These are phyloP conservation scores for Ceratobasidium sp. DNA, from an alignment of 1,284 basidiomycete genomes.

Conservation along the genomic window DNA sequence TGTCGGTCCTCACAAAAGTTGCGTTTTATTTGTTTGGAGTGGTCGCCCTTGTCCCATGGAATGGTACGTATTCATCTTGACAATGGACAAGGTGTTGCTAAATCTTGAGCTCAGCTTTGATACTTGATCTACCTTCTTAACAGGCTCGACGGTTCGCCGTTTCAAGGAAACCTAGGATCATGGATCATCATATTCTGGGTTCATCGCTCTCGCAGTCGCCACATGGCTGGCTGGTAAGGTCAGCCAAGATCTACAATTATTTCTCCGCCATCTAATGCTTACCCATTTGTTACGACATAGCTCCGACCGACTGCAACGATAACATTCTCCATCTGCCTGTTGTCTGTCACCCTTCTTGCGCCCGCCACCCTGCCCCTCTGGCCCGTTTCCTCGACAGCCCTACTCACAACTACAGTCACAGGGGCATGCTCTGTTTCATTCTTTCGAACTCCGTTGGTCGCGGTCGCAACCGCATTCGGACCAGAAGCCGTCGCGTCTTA, in stretches of 20 bases:
- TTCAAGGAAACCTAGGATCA: background rate
- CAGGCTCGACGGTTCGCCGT: background rate
- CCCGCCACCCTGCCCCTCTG: background rate
- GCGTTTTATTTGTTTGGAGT: background rate
- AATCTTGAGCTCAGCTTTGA: background rate
- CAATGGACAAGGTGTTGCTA: background rate
- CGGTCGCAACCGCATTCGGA: background rate
- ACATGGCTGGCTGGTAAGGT: background rate
- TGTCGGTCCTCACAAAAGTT: background rate
- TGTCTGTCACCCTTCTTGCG: background rate
- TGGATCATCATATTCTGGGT: background rate
- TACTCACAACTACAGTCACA: background rate
- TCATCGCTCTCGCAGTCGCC: background rate
- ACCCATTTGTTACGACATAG: background rate
- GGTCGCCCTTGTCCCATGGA: background rate
- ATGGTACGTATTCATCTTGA: background rate
- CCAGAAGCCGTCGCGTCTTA: background rate
- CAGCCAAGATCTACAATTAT: background rate
- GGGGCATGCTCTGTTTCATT: background rate
- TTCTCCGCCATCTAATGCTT: no score
- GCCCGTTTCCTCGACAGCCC: background rate
- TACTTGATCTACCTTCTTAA: background rate
- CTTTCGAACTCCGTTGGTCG: background rate
- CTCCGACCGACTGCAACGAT: background rate
- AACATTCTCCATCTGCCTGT: background rate